A percentile compares a stretch with the other conserved stretches of the same genome.
Conservation (phyloP, 2,329 filamentous ascomycete genomes). For the Beauveria caledonica region DNA sequence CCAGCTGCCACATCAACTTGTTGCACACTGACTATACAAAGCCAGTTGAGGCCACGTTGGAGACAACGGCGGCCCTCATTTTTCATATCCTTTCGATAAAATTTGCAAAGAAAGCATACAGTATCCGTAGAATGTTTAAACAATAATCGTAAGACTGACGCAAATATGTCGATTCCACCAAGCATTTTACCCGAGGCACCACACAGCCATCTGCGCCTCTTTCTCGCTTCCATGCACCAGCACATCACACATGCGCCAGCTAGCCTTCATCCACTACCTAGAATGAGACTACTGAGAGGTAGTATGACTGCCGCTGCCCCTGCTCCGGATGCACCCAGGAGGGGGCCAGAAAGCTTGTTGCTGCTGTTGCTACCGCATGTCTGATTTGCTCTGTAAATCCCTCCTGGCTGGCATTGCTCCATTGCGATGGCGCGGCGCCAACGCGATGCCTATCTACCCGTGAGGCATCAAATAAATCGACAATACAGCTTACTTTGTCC, state of each 20-base stretch:
- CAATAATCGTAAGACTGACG: too few species aligned
- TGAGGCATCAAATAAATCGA: background rate
- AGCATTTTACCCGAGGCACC: background rate
- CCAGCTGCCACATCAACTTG: background rate
- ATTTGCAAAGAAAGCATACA: too few species aligned
- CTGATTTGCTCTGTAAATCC: background rate
- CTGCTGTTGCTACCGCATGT: background rate
- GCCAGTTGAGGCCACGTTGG: too few species aligned
- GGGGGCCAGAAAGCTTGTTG: conserved; percentile 7
- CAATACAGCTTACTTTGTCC: too few species aligned
- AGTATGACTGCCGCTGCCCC: background rate
- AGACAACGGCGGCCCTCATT: too few species aligned
- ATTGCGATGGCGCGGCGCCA: background rate
- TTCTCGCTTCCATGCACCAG: background rate
- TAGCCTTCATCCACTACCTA: background rate
- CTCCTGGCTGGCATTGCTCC: background rate
- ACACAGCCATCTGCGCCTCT: background rate
- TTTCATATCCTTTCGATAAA: too few species aligned
- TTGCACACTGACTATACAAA: background rate
- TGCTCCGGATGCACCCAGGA: background rate
- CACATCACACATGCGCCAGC: background rate
- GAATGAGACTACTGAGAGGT: background rate
- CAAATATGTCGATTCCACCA: too few species aligned
- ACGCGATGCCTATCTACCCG: background rate
- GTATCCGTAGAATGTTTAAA: too few species aligned